phyloP scores from a whole-genome alignment of 176 grass and related monocot genomes.

The Typha latifolia region DNA sequence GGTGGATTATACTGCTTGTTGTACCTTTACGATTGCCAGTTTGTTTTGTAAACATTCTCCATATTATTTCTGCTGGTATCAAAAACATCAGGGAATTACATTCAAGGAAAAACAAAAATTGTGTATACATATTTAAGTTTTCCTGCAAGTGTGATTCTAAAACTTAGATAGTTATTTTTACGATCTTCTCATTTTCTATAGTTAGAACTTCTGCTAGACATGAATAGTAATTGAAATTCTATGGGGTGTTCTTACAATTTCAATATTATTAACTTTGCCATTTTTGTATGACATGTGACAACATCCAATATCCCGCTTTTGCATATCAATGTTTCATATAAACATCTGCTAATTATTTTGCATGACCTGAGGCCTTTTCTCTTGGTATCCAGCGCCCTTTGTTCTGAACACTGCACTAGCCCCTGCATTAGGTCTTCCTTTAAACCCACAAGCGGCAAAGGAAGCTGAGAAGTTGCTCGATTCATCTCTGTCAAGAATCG shows the following conservation, averaged over 20 bases:
- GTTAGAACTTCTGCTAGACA: not conserved
- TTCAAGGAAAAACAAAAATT: not conserved
- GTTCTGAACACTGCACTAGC: conserved; percentile 39
- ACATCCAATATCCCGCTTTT: too few species aligned
- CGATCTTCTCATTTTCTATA: not conserved
- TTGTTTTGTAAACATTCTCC: too few species aligned
- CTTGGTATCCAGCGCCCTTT: conserved; percentile 32
- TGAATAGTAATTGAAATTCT: not conserved
- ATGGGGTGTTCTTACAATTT: not conserved
- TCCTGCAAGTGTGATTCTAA: not conserved
- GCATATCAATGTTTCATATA: too few species aligned
- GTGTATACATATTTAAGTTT: not conserved
- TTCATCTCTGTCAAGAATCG: conserved; percentile 44
- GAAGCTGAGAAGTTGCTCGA: conserved; percentile 48
- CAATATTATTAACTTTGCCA: not conserved
- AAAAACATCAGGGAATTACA: not conserved
- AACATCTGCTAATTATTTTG: not conserved
- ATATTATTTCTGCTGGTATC: not conserved
- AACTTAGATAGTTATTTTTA: not conserved
- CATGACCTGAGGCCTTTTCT: conserved; percentile 2
- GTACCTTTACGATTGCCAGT: too few species aligned
- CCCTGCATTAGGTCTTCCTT: conserved; percentile 44
- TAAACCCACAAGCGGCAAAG: conserved; percentile 48
- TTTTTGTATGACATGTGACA: not conserved
- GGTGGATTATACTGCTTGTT: too few species aligned